Conservation (phyloP, 257 asterid species). For the Lycium ferocissimum region DNA sequence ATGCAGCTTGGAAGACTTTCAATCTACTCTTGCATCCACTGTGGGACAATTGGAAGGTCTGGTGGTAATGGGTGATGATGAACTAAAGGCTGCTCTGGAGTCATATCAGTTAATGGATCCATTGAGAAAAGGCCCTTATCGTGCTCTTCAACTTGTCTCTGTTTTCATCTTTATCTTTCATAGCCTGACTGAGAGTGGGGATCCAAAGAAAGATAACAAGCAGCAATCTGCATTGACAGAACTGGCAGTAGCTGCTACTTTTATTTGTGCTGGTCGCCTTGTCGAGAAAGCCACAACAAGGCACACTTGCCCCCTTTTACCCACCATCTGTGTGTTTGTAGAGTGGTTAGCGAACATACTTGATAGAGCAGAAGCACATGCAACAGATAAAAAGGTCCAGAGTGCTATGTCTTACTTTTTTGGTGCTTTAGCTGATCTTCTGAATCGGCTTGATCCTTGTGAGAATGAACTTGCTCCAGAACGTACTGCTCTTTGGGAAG, state of each 20-base stretch:
- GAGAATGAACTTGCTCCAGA: conserved; percentile 35
- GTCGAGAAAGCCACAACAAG: conserved; percentile 63
- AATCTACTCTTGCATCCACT: conserved; percentile 61
- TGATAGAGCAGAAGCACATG: conserved; percentile 46
- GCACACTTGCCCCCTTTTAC: conserved; percentile 63
- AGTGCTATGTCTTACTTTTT: conserved; percentile 67
- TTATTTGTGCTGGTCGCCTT: conserved; percentile 72
- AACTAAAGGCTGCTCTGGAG: conserved; percentile 54
- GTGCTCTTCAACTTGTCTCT: conserved; percentile 77
- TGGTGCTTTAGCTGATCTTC: conserved; percentile 58
- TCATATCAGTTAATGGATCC: conserved; percentile 63
- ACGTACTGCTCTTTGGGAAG: conserved; percentile 82
- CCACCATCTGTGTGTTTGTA: conserved; percentile 67
- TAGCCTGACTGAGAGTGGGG: conserved; percentile 48
- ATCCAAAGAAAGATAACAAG: conserved; percentile 43
- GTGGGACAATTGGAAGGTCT: conserved; percentile 65
- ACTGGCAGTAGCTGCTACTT: conserved; percentile 61
- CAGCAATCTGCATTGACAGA: conserved; percentile 48
- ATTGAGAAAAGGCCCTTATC: conserved; percentile 72
- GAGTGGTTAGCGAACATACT: conserved; percentile 79
- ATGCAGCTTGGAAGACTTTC: conserved; percentile 83
- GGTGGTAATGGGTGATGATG: conserved; percentile 51
- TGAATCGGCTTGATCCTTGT: conserved; percentile 48
- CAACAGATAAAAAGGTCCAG: conserved; percentile 59
- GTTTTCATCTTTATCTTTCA: conserved; percentile 67